A percentile compares a stretch with the other conserved stretches of the same genome.
These are phyloP conservation scores for Phytophthora tubulina DNA, from an alignment of 352 stramenopile species.

Conservation along the genomic window DNA sequence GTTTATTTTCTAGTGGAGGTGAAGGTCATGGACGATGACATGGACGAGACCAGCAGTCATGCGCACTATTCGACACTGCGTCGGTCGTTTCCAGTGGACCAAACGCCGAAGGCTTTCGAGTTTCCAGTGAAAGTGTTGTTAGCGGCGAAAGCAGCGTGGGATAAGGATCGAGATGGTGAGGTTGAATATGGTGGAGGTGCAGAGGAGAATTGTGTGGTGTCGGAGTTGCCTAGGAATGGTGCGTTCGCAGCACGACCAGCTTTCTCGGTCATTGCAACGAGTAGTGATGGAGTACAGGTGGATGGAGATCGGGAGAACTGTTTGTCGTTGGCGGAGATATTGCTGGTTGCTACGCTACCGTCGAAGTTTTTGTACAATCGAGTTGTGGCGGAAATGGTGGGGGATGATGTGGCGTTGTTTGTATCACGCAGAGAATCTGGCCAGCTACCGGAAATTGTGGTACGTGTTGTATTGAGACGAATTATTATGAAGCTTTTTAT, in stretches of 20 bases:
- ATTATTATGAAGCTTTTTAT: background rate
- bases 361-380: conserved; percentile 51
- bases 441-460: conserved; percentile 38
- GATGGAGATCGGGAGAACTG: conserved; percentile 4
- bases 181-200: conserved; percentile 36
- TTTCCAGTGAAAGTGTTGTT: conserved; percentile 52
- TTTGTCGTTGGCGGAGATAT: conserved; percentile 49
- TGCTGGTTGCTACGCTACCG: conserved; percentile 52
- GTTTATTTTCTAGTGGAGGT: conserved; percentile 49
- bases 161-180: conserved; percentile 28
- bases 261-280: conserved; percentile 55
- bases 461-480: conserved; percentile 10
- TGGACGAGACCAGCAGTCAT: conserved; percentile 26
- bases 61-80: conserved; percentile 53
- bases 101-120: conserved; percentile 47
- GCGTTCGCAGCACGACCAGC: conserved; percentile 55
- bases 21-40: conserved; percentile 35
- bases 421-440: conserved; percentile 35
- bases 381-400: conserved; percentile 47
- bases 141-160: conserved; percentile 38
- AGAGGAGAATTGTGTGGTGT: conserved; percentile 19
- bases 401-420: conserved; percentile 44
- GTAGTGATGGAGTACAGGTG: conserved; percentile 13
- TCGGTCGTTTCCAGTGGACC: conserved; percentile 51
- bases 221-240: conserved; percentile 49